These are phyloP conservation scores for Cornus kousa DNA, from an alignment of 148 eudicot species.

Conservation along the genomic window DNA sequence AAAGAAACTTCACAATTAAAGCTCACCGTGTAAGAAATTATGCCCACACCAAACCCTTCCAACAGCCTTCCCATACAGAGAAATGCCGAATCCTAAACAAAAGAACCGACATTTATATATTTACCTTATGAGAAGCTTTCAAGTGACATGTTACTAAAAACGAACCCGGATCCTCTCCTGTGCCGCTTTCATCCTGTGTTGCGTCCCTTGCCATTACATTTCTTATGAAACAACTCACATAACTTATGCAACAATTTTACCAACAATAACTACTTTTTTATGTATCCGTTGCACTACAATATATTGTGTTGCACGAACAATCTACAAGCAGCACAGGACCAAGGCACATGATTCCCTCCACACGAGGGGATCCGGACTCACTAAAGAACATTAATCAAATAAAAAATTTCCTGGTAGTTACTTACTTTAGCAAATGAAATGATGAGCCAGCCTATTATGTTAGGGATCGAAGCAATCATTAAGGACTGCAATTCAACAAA, in stretches of 20 bases:
- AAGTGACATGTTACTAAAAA: background rate
- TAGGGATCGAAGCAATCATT: conserved; percentile 67
- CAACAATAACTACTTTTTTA: too few species aligned
- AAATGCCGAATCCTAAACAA: conserved; percentile 65
- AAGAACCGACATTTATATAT: background rate
- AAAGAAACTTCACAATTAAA: background rate
- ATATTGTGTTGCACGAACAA: too few species aligned
- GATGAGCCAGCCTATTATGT: conserved; percentile 58
- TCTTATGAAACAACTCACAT: too few species aligned
- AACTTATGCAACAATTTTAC: too few species aligned
- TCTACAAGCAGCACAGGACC: too few species aligned
- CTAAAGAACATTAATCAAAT: background rate
- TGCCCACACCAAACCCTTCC: conserved; percentile 93
- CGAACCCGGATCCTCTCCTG: too few species aligned
- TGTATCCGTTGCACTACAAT: too few species aligned
- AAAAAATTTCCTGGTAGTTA: conserved; percentile 5
- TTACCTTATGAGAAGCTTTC: background rate
- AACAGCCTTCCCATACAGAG: conserved; percentile 87
- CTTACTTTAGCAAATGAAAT: conserved; percentile 61
- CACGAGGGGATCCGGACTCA: too few species aligned
- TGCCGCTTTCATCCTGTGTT: too few species aligned
- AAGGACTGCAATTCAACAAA: conserved; percentile 39
- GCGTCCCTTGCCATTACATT: too few species aligned
- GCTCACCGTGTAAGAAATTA: conserved; percentile 81
- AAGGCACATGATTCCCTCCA: too few species aligned